These are phyloP conservation scores for Sarocladium kiliense DNA, from an alignment of 2,329 filamentous ascomycete species.

Conservation along the genomic window DNA sequence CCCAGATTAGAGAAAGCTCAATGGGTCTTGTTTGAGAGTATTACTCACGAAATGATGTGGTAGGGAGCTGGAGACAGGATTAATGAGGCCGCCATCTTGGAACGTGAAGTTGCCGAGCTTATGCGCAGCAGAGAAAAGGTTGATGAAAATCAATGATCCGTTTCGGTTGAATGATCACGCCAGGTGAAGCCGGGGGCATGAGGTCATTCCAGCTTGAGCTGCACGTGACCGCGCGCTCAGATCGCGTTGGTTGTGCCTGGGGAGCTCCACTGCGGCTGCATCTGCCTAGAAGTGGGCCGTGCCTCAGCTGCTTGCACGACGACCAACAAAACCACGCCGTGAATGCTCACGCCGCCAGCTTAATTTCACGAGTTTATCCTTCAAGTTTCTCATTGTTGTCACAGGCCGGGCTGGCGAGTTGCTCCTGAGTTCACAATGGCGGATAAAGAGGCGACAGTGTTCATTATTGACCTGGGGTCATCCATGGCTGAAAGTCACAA, in stretches of 20 bases:
- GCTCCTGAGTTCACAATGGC: slow-evolving; percentile 56
- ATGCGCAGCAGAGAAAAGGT: not conserved
- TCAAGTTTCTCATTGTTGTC: not conserved
- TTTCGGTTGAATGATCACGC: not conserved
- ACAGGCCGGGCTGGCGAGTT: not conserved
- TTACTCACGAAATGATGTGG: slow-evolving; percentile 65
- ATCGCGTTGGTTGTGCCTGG: not conserved
- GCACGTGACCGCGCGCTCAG: slow-evolving; percentile 4
- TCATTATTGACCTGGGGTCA: slow-evolving; percentile 80
- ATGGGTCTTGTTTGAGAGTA: not conserved
- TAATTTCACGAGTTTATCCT: not conserved
- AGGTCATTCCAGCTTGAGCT: not conserved
- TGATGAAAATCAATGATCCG: not conserved
- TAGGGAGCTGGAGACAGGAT: slow-evolving; percentile 65
- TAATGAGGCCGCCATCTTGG: slow-evolving; percentile 43
- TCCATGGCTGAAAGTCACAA: slow-evolving; percentile 74
- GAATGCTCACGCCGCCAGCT: not conserved
- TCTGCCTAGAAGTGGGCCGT: slow-evolving; percentile 8
- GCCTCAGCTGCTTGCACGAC: slow-evolving; percentile 1
- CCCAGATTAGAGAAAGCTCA: slow-evolving; percentile 16
- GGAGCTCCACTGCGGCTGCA: slow-evolving; percentile 1
- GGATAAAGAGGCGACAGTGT: slow-evolving; percentile 88
- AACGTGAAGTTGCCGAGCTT: not conserved
- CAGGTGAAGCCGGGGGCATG: not conserved
- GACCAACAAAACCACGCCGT: not conserved